These are phyloP conservation scores for Candida ortonii DNA, from an alignment of 805 yeast species.

Conservation along the genomic window DNA sequence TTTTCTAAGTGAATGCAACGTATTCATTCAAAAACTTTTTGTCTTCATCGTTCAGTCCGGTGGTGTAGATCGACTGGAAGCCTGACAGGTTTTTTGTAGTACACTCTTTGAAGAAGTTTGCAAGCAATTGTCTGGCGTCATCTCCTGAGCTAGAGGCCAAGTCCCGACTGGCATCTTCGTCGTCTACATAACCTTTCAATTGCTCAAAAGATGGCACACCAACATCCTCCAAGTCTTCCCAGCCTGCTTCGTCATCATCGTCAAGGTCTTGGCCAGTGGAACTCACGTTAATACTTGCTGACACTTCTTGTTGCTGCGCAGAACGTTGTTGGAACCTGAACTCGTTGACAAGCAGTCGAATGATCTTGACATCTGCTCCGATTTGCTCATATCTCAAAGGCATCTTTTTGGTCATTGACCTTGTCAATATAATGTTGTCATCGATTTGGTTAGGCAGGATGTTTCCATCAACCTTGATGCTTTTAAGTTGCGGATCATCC, in stretches of 20 bases:
- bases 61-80: slow-evolving; percentile 51
- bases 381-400: slow-evolving; percentile 63
- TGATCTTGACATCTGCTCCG: slow-evolving; percentile 67
- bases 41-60: slow-evolving; percentile 47
- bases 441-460: slow-evolving; percentile 51
- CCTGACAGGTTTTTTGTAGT: slow-evolving; percentile 45
- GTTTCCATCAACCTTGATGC: slow-evolving; percentile 73
- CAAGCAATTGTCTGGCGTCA: slow-evolving; percentile 37
- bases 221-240: slow-evolving; percentile 76
- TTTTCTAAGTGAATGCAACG: slow-evolving; percentile 25
- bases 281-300: slow-evolving; percentile 19
- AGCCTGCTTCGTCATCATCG: slow-evolving; percentile 52
- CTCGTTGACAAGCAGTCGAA: slow-evolving; percentile 69
- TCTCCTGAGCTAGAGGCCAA: slow-evolving; percentile 34
- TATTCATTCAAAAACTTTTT: slow-evolving; percentile 49
- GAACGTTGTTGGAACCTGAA: slow-evolving; percentile 56
- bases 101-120: slow-evolving; percentile 55
- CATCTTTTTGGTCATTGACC: slow-evolving; percentile 74
- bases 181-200: slow-evolving; percentile 52
- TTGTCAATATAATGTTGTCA: slow-evolving; percentile 68
- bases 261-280: slow-evolving; percentile 34
- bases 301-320: slow-evolving; percentile 39
- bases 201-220: slow-evolving; percentile 64
- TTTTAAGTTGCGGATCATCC: slow-evolving; percentile 50
- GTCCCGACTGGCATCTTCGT: slow-evolving; percentile 17